Evolutionary conservation across 345 rosid species (phyloP).

Genomic region (Eucalyptus melliodora): DNA sequence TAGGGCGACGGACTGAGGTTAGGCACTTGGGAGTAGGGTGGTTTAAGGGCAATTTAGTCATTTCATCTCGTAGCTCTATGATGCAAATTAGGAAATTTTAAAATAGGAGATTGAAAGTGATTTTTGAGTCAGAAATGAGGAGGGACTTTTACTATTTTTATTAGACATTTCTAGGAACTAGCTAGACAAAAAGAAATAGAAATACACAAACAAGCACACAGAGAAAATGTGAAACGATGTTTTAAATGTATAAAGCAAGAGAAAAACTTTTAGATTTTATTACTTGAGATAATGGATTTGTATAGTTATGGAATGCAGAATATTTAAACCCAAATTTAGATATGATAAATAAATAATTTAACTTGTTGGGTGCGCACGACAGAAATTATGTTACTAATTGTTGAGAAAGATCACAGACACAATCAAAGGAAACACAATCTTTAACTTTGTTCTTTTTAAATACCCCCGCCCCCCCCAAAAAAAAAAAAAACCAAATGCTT

Average conservation of each 20-base stretch:
- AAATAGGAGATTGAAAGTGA: background rate
- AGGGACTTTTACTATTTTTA: background rate
- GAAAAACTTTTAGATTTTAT: background rate
- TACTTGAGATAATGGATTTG: background rate
- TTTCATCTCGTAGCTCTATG: background rate
- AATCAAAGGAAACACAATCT: background rate
- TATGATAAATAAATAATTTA: background rate
- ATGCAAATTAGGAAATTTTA: background rate
- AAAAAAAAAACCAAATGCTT: too few relatives aligned
- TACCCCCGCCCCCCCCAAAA: too few relatives aligned
- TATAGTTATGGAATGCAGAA: background rate
- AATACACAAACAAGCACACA: background rate
- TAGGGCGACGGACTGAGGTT: background rate
- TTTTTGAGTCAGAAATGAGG: background rate
- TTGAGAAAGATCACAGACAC: background rate
- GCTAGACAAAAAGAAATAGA: background rate
- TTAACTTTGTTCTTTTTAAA: background rate
- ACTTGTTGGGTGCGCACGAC: background rate
- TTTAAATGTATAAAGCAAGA: background rate
- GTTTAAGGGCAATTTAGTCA: background rate
- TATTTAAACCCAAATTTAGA: background rate
- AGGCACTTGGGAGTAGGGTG: background rate
- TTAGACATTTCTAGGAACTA: background rate
- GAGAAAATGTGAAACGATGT: background rate
- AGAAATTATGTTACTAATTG: background rate